Evolutionary conservation across 306 rosid genomes (phyloP), one percentile per base, ranked within the genome.

Genomic region (Begonia peltatifolia): DNA sequence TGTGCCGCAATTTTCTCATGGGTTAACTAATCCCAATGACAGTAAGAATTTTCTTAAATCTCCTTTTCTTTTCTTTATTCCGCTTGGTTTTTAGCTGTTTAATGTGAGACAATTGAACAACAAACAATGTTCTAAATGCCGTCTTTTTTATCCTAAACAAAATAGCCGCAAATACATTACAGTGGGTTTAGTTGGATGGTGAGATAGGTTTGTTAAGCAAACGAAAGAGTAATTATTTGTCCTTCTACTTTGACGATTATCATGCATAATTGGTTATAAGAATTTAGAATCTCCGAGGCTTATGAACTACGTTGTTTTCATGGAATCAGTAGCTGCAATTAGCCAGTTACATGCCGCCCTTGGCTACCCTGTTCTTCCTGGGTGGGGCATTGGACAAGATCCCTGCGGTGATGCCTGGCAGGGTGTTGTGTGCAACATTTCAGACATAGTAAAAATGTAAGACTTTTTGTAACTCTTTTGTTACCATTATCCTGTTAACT

Each of bases 401-500:
- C 97, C 97, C 0, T 89, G 97, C 6, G 97, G 95, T 47, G 80
- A 89, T 57, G 75, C 59, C 11, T 89, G 95, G 97, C 97, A 89
- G 68, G 97, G 97, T n/a, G 76, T 88, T 63, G 70, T 20, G 18
- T 88, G 97, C 57, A 77, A 82, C 16, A 78, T 74, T 54, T 65
- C 89, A 52, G 41, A 36, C 55, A 88, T 84, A 63, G 61, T 70
- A 68, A 55, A 20, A 66, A 82, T 88, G 97, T 88, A 76, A 25
- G 93, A 51, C 57, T 51, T 16, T 57, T 62, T 55, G 41, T 41
- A 57, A 55, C 57, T 67, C 17, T 50, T 13, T 51, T 48, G 56
- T 41, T 47, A 15, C 52, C 35, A 25, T 25, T 25, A 3, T 25
- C 35, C 36, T 42, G 25, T 22, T 17, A 23, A 14, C 11, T 2